Conservation (phyloP, 768 basidiomycete genomes). For the Mycena kentingensis region DNA sequence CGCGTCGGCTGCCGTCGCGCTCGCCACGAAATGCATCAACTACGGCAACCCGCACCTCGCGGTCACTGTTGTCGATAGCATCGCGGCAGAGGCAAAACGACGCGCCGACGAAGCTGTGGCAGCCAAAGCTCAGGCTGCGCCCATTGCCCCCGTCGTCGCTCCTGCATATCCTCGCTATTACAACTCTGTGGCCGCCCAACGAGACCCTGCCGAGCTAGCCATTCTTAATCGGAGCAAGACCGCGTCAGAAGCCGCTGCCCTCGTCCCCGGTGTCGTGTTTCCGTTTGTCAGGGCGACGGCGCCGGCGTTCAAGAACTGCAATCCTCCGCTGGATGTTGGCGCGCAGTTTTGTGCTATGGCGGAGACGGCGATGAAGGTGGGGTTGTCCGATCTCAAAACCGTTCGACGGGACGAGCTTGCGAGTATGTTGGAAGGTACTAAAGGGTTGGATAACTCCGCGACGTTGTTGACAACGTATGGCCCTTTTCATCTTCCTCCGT, state of each 20-base stretch:
- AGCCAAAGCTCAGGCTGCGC: neutral
- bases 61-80: neutral
- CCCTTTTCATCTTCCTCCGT: too few species aligned
- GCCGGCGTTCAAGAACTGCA: neutral
- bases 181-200: too few species aligned
- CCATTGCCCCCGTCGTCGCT: neutral
- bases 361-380: neutral
- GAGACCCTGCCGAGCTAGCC: too few species aligned
- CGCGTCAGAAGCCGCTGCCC: neutral
- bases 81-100: neutral
- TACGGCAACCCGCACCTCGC: slow-evolving; percentile 4
- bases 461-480: neutral
- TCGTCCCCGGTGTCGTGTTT: slow-evolving; percentile 1
- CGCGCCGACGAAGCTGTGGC: neutral
- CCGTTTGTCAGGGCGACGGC: neutral
- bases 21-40: neutral
- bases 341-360: neutral
- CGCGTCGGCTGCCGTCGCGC: neutral
- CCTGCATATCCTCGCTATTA: neutral
- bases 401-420: neutral
- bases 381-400: too few species aligned
- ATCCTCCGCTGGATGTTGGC: neutral
- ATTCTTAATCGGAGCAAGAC: too few species aligned
- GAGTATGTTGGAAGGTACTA: neutral
- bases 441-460: neutral